phyloP scores from a whole-genome alignment of 257 asterid species.

The Cynanchum wilfordii region DNA sequence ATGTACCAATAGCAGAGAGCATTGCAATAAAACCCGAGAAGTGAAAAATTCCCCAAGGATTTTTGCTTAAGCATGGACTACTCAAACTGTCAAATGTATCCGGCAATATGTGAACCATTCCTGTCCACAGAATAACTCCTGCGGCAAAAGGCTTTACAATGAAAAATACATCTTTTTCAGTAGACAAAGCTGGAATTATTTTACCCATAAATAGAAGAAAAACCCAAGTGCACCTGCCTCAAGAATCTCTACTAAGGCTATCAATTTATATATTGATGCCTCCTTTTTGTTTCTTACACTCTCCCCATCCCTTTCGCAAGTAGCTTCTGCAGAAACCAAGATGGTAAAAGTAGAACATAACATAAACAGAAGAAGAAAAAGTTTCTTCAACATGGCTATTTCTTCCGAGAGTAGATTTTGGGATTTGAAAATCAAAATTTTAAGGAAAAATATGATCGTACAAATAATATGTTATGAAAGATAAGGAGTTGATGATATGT shows the following conservation, averaged over 20 bases:
- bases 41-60: not conserved
- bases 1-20: not conserved
- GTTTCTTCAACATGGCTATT: not conserved
- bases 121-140: too few relatives aligned
- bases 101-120: too few relatives aligned
- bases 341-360: not conserved
- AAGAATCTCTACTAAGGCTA: not conserved
- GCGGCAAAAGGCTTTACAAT: not conserved
- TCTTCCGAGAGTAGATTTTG: not conserved
- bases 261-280: not conserved
- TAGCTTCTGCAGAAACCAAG: not conserved
- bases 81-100: not conserved
- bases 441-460: too few relatives aligned
- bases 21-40: conserved; percentile 4
- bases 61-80: not conserved
- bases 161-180: not conserved
- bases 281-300: not conserved
- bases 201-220: not conserved
- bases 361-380: not conserved
- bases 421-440: not conserved
- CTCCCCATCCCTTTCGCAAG: not conserved
- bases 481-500: too few relatives aligned
- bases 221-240: not conserved
- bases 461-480: too few relatives aligned
- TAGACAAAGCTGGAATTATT: not conserved